Base-by-base conservation (phyloP, 306 rosid species). In the Fragaria ananassa region DNA sequence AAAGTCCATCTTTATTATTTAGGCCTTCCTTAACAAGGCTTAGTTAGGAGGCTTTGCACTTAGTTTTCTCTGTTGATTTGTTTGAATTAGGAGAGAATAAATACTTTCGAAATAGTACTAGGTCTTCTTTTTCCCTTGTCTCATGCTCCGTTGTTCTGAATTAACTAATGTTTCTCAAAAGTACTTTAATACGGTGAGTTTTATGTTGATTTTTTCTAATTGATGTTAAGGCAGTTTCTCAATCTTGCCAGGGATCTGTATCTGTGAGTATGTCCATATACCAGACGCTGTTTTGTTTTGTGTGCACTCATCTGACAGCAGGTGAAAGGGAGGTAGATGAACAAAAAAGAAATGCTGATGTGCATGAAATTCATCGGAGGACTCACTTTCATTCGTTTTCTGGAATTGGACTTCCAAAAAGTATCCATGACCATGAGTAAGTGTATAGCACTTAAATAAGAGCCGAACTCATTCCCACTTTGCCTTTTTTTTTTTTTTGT, bases 181-280 rank as follows among this genome's bases (percentile, higher is more conserved):
- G 15, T 81, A 61, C 37, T 79, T 61, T 50, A 37, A 53, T 67
- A 53, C 54, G 44, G 68, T 74, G 15, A 29, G 23, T 34, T 44
- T 31, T 31, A 31, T 31, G 35, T 31, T 31, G 35, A 31, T 41
- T 13, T 72, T 7, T 44, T 76, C 64, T 72, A 47, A 76, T 51
- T 65, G 50, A 78, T 76, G 67, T 45, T 76, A 47, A 45, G 75
- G 56, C 80, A 68, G 21, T 51, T 67, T 44, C 82, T 81, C 61
- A 46, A 31, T 46, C 81, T 75, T 84, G 78, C 37, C 96, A 93
- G 98, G 98, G 98, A 76, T 85, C 98, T 64, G 10, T 93, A 79
- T 93, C 98, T 45, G 89, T 93, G 77, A 91, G 97, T 91, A 91
- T 93, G 97, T 91, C 98, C 46, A 72, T 93, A 78, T 87, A 93